A percentile compares a stretch with the other conserved stretches of the same genome.
These are phyloP conservation scores for Tuber umbilicatum DNA, from an alignment of 495 filamentous ascomycete genomes.

Conservation along the genomic window DNA sequence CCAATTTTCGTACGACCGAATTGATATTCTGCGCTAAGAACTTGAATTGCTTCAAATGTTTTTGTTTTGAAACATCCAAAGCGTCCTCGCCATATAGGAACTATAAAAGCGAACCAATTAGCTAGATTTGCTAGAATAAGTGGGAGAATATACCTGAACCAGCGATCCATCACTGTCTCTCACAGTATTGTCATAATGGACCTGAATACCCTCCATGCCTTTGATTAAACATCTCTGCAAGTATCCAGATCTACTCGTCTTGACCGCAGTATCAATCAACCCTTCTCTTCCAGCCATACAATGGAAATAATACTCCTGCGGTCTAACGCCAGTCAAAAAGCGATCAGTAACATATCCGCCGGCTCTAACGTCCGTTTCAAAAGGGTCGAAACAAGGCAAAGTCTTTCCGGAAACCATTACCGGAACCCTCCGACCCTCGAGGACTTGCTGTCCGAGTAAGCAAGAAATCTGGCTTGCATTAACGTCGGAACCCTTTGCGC, in stretches of 20 bases:
- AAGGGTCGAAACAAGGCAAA: conserved; percentile 86
- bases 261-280: conserved; percentile 98
- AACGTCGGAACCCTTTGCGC: conserved; percentile 85
- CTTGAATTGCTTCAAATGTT: conserved; percentile 80
- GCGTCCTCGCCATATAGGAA: conserved; percentile 97
- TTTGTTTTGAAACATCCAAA: conserved; percentile 87
- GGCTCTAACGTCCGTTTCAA: conserved; percentile 78
- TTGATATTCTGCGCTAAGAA: conserved; percentile 75
- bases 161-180: conserved; percentile 88
- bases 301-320: conserved; percentile 99
- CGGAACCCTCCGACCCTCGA: conserved; percentile 91
- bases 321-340: conserved; percentile 95
- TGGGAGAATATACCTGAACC: conserved; percentile 52
- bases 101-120: conserved; percentile 16
- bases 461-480: conserved; percentile 98
- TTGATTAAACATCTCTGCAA: conserved; percentile 97
- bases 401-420: conserved; percentile 98
- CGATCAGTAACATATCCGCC: conserved; percentile 92
- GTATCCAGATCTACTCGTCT: conserved; percentile 94
- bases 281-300: conserved; percentile 98
- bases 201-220: conserved; percentile 91
- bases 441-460: conserved; percentile 91
- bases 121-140: neutral
- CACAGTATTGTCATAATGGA: conserved; percentile 89
- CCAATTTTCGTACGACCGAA: conserved; percentile 46